phyloP scores from a whole-genome alignment of 2,329 filamentous ascomycete species.

The Alternaria metachromatica region DNA sequence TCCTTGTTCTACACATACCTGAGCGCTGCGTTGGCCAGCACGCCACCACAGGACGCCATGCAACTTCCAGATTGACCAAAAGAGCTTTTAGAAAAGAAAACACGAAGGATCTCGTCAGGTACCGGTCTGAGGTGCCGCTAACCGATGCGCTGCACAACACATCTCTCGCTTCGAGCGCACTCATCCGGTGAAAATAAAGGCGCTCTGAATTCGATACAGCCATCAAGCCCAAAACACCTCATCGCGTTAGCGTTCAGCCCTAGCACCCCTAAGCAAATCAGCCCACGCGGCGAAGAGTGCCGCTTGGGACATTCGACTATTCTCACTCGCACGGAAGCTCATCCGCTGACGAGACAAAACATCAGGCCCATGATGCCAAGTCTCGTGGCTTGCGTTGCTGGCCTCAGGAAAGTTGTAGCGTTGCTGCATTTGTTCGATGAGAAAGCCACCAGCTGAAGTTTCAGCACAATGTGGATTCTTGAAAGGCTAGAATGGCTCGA shows the following conservation, averaged over 20 bases:
- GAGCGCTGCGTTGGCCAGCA: neutral
- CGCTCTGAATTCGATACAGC: constrained; percentile 14
- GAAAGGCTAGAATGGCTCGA: neutral
- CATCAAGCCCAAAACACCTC: neutral
- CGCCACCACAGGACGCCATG: neutral
- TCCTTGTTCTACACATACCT: neutral
- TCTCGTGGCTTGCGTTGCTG: neutral
- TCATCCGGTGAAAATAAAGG: neutral
- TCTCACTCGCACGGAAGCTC: neutral
- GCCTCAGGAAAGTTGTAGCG: neutral
- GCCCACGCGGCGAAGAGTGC: neutral
- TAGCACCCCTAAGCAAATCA: constrained; percentile 3
- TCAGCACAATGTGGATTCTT: neutral
- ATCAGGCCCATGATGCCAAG: neutral
- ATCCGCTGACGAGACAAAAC: neutral
- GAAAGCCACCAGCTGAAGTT: constrained; percentile 3
- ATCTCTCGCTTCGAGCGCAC: neutral
- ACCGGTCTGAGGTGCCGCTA: neutral
- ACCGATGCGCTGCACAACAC: neutral
- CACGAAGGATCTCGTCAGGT: neutral
- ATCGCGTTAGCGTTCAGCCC: constrained; percentile 4
- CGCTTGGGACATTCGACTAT: constrained; percentile 5
- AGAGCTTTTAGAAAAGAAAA: neutral
- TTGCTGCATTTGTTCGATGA: neutral
- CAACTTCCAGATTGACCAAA: neutral